Conservation (phyloP, 2,329 filamentous ascomycete genomes). For the Neonectria sp. region DNA sequence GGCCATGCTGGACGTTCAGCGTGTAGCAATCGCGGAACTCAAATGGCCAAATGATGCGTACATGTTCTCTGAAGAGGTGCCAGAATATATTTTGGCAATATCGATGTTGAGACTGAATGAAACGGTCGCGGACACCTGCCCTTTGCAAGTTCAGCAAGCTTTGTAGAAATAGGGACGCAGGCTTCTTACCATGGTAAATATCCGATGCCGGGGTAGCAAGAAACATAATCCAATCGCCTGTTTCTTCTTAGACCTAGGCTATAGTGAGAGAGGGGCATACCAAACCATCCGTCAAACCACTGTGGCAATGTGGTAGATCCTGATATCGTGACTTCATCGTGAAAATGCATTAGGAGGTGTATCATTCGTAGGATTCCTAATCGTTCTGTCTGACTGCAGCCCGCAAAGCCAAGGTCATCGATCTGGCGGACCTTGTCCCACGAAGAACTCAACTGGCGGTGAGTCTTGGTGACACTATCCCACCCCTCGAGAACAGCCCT, state of each 20-base stretch:
- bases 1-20: not conserved
- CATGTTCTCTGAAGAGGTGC: slow-evolving; percentile 8
- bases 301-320: not conserved
- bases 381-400: not conserved
- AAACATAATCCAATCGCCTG: not conserved
- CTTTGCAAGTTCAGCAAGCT: not conserved
- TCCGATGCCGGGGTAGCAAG: not conserved
- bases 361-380: slow-evolving; percentile 4
- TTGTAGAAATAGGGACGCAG: not conserved
- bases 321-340: not conserved
- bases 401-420: not conserved
- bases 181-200: slow-evolving; percentile 8
- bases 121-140: not conserved
- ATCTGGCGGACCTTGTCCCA: slow-evolving; percentile 1
- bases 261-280: too few species aligned
- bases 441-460: not conserved
- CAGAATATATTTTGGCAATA: slow-evolving; percentile 13
- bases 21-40: slow-evolving; percentile 4
- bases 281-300: slow-evolving; percentile 1
- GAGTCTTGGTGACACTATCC: not conserved
- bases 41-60: slow-evolving; percentile 12
- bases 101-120: slow-evolving; percentile 1
- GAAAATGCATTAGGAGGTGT: not conserved
- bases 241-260: not conserved
- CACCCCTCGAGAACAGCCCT: slow-evolving; percentile 6